Conservation (phyloP, 1,139 yeast genomes). For the Yamadazyma epiphylla region DNA sequence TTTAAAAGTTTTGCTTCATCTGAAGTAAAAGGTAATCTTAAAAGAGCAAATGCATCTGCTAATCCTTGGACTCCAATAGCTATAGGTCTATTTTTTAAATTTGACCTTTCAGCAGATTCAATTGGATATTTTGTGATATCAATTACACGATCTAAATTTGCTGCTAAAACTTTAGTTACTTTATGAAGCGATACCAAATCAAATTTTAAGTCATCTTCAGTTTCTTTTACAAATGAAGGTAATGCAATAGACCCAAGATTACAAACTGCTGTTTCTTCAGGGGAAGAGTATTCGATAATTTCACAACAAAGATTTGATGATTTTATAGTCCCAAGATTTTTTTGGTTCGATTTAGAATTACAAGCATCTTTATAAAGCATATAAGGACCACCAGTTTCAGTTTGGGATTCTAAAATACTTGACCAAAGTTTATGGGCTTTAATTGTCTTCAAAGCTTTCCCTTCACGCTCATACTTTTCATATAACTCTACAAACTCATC, state of each 20-base stretch:
- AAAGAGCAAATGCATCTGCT: conserved; percentile 77
- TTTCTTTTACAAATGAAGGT: conserved; percentile 35
- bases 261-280: conserved; percentile 56
- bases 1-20: conserved; percentile 67
- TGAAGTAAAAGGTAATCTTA: conserved; percentile 79
- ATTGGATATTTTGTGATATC: conserved; percentile 82
- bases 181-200: conserved; percentile 69
- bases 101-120: conserved; percentile 62
- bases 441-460: conserved; percentile 31
- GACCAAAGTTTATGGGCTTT: conserved; percentile 55
- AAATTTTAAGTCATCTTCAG: conserved; percentile 46
- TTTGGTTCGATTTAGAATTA: conserved; percentile 50
- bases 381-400: conserved; percentile 60
- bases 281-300: conserved; percentile 51
- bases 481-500: conserved; percentile 45
- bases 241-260: conserved; percentile 52
- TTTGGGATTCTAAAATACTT: conserved; percentile 51
- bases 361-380: conserved; percentile 57
- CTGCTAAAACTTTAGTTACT: conserved; percentile 69
- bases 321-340: conserved; percentile 52
- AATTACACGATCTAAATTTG: conserved; percentile 71
- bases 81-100: conserved; percentile 77
- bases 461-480: conserved; percentile 42
- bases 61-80: conserved; percentile 90
- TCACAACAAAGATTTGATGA: conserved; percentile 60